Base-by-base conservation (phyloP, 352 stramenopile species). In the Aphanomyces invadans region DNA sequence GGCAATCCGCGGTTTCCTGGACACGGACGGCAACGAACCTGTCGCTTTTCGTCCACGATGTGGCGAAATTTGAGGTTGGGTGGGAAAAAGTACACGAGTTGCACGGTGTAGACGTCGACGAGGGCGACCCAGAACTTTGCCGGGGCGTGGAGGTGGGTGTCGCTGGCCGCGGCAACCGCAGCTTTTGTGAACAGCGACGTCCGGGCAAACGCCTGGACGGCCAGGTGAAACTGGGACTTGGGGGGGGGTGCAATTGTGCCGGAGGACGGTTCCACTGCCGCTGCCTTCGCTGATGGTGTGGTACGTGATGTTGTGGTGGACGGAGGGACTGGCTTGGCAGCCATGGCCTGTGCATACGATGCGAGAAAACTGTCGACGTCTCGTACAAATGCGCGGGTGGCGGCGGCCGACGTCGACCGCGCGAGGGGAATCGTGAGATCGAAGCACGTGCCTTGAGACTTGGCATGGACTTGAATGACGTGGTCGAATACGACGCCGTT, bases 401-500 rank as follows among this genome's bases (percentile, higher is more conserved):
- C 31, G 2, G 73, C 71, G 0, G 83, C 69, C 2, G 72, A 76
- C 1, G 83, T 92, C 9, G 65, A 49, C 49, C 89, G 80, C 25
- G 77, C 80, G 19, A 91, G 44, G 65, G 90, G 83, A 4, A 94
- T 62, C 0, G 69, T 65, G 44, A 92, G 70, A 19, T 79, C 71
- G 46, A 76, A 78, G 36, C 74, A 81, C 45, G 74, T 73, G 28
- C 92, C 79, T 23, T 88, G 46, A 31, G 65, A 76, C 63, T 90
- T 90, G 46, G 71, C 81, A 25, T 85, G 82, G 68, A 94, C 81
- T 11, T 82, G 79, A 29, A 94, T 69, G 11, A 76, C 75, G 65
- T 91, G 85, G 49, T 90, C 79, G 0, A 94, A 72, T 69, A 92
- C 74, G 45, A 89, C 76, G 49, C 81, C 81, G 42, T 91, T 94